Conservation (phyloP, 1,139 yeast species). For the Zygoascus hellenicus region DNA sequence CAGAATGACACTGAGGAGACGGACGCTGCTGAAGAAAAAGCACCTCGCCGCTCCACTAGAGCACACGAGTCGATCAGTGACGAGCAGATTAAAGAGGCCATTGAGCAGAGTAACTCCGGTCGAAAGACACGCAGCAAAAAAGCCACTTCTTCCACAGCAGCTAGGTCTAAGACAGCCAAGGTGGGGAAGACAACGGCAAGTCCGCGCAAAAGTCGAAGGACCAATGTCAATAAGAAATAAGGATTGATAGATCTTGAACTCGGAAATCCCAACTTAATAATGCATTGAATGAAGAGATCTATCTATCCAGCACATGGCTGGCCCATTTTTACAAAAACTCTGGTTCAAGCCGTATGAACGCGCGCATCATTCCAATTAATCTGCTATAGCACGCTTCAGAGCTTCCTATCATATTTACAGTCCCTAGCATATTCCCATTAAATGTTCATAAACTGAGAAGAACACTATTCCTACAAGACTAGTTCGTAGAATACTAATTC, state of each 20-base stretch:
- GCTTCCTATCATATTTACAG: neutral
- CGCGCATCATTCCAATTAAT: too few species aligned
- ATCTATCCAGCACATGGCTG: neutral
- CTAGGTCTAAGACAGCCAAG: conserved; percentile 4
- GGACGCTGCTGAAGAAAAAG: neutral
- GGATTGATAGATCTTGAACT: neutral
- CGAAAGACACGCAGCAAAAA: neutral
- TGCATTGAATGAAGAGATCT: too few species aligned
- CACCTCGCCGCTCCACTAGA: neutral
- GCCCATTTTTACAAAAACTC: neutral
- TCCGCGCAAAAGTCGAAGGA: conserved; percentile 2
- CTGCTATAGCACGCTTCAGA: neutral
- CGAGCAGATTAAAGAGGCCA: neutral
- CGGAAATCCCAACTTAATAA: neutral
- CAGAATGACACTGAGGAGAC: neutral
- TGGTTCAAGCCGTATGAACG: neutral
- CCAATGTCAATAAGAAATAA: conserved; percentile 9
- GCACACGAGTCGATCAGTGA: neutral
- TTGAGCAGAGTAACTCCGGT: neutral
- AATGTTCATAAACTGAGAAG: conserved; percentile 61
- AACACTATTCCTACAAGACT: conserved; percentile 70
- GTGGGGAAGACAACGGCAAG: neutral
- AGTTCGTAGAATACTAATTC: conserved; percentile 66
- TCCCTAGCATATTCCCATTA: conserved; percentile 14
- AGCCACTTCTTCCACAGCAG: neutral